Percentiles rank a stretch among this genome's conserved stretches.
These are phyloP conservation scores for Aureobasidium lini DNA, from an alignment of 2,329 filamentous ascomycete genomes.

Conservation along the genomic window DNA sequence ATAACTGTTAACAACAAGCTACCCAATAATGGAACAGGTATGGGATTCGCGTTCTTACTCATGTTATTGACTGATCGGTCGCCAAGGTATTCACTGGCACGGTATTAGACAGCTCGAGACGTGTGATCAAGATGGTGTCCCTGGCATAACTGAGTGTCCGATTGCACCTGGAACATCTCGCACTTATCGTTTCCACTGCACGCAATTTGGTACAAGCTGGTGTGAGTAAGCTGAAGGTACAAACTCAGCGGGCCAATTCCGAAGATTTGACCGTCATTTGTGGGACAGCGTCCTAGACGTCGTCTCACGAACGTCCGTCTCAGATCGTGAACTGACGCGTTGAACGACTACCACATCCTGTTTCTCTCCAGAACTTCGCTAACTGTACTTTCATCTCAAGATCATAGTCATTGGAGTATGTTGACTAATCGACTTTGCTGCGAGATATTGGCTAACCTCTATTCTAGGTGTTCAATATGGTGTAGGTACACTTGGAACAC, in stretches of 20 bases:
- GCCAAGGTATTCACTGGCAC: conserved; percentile 47
- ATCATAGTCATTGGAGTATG: conserved; percentile 23
- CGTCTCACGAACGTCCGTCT: no score
- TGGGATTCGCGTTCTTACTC: no score
- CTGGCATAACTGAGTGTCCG: conserved; percentile 48
- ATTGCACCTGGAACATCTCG: conserved; percentile 49
- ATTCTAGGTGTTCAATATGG: conserved; percentile 16
- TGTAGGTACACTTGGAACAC: conserved; percentile 32
- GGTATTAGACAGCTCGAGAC: conserved; percentile 51
- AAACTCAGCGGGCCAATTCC: no score
- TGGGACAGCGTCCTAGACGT: no score
- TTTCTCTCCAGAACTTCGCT: no score
- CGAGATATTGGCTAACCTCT: neutral
- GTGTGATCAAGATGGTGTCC: conserved; percentile 52
- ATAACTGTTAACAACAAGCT: conserved; percentile 49
- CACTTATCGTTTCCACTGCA: conserved; percentile 32
- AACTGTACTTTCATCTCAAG: no score
- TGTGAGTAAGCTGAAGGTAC: conserved; percentile 14
- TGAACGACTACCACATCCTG: no score
- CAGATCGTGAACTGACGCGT: no score
- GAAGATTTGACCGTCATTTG: no score
- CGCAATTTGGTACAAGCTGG: conserved; percentile 26
- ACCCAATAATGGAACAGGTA: conserved; percentile 48
- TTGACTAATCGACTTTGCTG: conserved; percentile 23
- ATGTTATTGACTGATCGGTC: no score